Evolutionary conservation across 2,329 filamentous ascomycete species (phyloP), one percentile per base, ranked within the genome.

Genomic region (Sarocladiaceae sp.): DNA sequence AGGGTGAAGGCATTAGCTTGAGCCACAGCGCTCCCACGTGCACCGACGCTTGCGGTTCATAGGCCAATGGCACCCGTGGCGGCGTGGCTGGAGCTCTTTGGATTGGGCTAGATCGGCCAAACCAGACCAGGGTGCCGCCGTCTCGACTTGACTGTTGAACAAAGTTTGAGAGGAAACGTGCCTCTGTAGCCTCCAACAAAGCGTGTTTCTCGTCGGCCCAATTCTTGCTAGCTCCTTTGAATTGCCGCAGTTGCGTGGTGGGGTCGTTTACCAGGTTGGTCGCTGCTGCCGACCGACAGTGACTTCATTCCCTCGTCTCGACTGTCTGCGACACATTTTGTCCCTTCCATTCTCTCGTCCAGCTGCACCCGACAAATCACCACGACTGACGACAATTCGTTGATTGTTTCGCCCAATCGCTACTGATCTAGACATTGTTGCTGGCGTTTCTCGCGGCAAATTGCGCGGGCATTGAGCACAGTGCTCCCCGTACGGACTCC

Each of bases 21-120:
- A n/a, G n/a, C n/a, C n/a, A n/a, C n/a, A n/a, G n/a, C n/a, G n/a
- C n/a, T n/a, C n/a, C n/a, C 44, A 48, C 44, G 44, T 48, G 44
- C 44, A 48, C 18, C 17, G 44, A 48, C 44, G 44, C 44, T 48
- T 48, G 44, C 44, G 44, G 44, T 48, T 48, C 44, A 48, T 48
- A 48, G 44, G 44, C 44, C 44, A 48, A 48, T 48, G 5, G 44
- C 44, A 18, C 6, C 23, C 3, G 26, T 48, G 44, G 44, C 44
- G n/a, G 26, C 44, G 44, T 31, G 44, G 44, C 44, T 48, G 44
- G 44, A 48, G 44, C 44, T 48, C 44, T n/a, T 28, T 48, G 26
- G 18, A 48, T 48, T 11, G 7, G 44, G 44, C 44, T 46, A 46
- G 40, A 29, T 13, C 20, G 13, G n/a, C 7, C 22, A 4, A 6